Base-by-base conservation (phyloP, 768 basidiomycete genomes). In the Lepiota brunneoincarnata region DNA sequence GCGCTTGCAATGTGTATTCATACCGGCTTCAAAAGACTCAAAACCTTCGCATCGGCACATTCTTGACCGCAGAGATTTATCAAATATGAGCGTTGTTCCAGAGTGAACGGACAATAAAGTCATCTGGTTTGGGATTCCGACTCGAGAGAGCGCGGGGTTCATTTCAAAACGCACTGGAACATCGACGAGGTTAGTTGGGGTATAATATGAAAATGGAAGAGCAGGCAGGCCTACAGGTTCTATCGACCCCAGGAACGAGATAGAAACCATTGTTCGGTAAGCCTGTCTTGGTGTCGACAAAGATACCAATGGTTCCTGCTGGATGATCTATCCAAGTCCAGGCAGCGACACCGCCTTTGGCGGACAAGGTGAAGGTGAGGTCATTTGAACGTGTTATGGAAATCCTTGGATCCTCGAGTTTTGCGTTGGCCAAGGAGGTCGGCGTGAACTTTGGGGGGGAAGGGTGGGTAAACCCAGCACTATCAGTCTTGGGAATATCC, bases 291-390 rank as follows among this genome's bases (percentile, higher is more conserved):
- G 60, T 63, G 55, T 82, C 80, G 35, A 76, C 64, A 60, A 84
- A 84, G 39, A 75, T 67, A 7, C 82, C 82, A 1, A 82, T 67
- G 0, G 79, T 83, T 15, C 79, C 79, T 0, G 70, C 66, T 0
- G 81, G 81, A 63, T 83, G 81, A 50, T 83, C 82, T 1, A 84
- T 67, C 81, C 82, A 83, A 4, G 81, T 77, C 77, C 79, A 83
- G 0, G 75, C 68, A 0, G 76, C 81, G 4, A 83, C 82, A 0
- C 81, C 82, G 11, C 78, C 76, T 40, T 66, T 64, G 2, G 81
- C 82, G 2, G 79, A 80, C 4, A 84, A 62, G 1, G 74, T 77
- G 61, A 84, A 83, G 0, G 73, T 76, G 48, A 77, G 60, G 55
- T 76, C 63, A 4, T 62, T 46, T 0, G 59, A 55, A 9, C 62